Percentiles rank a stretch among this genome's conserved stretches.
Evolutionary conservation across 2,329 filamentous ascomycete genomes (phyloP).

Genomic region (Lasiodiplodia hormozganensis): DNA sequence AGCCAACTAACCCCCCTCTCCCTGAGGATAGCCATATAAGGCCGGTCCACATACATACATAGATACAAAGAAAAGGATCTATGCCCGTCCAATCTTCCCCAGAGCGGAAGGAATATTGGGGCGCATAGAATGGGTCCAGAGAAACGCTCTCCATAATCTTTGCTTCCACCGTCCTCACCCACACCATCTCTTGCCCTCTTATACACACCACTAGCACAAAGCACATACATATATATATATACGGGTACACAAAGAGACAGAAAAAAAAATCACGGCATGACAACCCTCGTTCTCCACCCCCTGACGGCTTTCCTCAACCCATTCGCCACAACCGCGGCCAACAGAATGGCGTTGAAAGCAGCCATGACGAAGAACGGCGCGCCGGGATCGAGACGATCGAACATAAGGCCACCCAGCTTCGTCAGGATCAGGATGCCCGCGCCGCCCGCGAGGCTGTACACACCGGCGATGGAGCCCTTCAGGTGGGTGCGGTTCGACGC

Average conservation of each 20-base stretch:
- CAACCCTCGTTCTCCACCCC: slow-evolving; percentile 21
- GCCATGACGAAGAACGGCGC: slow-evolving; percentile 97
- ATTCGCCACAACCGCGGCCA: slow-evolving; percentile 55
- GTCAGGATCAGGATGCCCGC: slow-evolving; percentile 89
- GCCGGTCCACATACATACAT: not conserved
- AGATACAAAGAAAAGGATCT: not conserved
- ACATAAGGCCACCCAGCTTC: slow-evolving; percentile 86
- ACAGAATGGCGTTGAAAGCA: slow-evolving; percentile 77
- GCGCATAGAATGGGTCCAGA: too few relatives aligned
- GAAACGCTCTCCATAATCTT: too few relatives aligned
- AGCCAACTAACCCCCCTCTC: not conserved
- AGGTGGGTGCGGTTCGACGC: slow-evolving; percentile 59
- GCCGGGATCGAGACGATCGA: slow-evolving; percentile 75
- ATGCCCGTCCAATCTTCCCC: not conserved
- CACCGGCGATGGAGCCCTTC: slow-evolving; percentile 92
- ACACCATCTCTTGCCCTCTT: too few relatives aligned
- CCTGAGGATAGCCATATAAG: too few relatives aligned
- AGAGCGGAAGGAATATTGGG: not conserved
- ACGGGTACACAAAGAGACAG: not conserved
- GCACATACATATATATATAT: not conserved
- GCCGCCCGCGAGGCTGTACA: slow-evolving; percentile 91
- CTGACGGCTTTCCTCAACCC: not conserved
- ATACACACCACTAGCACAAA: not conserved
- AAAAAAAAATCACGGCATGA: slow-evolving; percentile 9
- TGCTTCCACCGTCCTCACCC: too few relatives aligned